phyloP scores from a whole-genome alignment of 2,329 filamentous ascomycete genomes.

The Fusarium buxicola region DNA sequence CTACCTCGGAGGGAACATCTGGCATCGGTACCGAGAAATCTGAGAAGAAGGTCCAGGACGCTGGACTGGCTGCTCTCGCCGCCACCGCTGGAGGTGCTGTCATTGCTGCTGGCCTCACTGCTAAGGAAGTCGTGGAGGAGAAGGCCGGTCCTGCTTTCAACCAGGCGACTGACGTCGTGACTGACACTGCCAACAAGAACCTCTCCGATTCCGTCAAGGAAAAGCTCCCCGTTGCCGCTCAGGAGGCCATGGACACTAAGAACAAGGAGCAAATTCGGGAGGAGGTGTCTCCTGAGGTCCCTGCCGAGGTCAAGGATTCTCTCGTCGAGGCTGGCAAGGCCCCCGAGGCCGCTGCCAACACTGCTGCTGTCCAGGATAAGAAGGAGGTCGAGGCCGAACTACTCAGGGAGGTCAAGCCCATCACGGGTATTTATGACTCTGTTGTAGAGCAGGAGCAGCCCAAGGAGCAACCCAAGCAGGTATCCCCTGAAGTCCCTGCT shows the following conservation, averaged over 20 bases:
- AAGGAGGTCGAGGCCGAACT: constrained; percentile 79
- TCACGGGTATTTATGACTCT: constrained; percentile 37
- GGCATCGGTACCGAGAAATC: constrained; percentile 65
- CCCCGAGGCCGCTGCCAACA: constrained; percentile 78
- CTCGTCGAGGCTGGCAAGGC: constrained; percentile 67
- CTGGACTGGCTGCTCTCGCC: constrained; percentile 55
- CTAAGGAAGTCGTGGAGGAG: constrained; percentile 52
- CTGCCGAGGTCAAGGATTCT: constrained; percentile 67
- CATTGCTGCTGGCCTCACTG: constrained; percentile 48
- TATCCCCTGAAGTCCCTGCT: constrained; percentile 53
- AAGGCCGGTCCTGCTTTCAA: constrained; percentile 54
- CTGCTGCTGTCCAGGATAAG: constrained; percentile 79
- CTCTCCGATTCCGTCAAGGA: constrained; percentile 67
- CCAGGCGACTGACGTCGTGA: constrained; percentile 51
- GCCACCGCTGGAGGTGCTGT: constrained; percentile 50
- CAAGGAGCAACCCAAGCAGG: constrained; percentile 46
- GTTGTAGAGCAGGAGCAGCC: constrained; percentile 36
- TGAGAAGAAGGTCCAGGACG: constrained; percentile 57
- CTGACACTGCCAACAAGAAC: constrained; percentile 57
- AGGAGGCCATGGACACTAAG: constrained; percentile 59
- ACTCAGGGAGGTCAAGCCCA: constrained; percentile 68
- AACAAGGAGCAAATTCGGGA: constrained; percentile 57
- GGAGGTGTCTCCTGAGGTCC: constrained; percentile 63
- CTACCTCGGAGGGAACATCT: constrained; percentile 67
- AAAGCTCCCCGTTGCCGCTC: constrained; percentile 61